Evolutionary conservation across 192 early-diverging fungal species (phyloP).

Genomic region (Mortierella antarctica): DNA sequence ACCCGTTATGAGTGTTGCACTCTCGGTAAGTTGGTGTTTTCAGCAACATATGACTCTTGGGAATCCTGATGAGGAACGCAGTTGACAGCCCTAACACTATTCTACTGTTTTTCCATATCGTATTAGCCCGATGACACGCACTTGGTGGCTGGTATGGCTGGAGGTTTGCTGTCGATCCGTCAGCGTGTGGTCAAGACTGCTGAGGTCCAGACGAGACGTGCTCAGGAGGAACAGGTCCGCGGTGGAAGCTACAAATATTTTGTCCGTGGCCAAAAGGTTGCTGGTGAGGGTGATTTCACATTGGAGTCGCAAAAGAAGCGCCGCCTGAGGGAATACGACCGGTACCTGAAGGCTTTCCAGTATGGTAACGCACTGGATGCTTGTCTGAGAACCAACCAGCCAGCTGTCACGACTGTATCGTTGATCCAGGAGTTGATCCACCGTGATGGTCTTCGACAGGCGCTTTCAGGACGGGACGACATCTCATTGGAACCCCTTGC

Average conservation of each 20-base stretch:
- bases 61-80: neutral
- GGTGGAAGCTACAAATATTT: slow-evolving; percentile 81
- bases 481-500: slow-evolving; percentile 84
- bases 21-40: slow-evolving; percentile 70
- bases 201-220: slow-evolving; percentile 64
- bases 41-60: neutral
- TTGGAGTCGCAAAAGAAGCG: slow-evolving; percentile 75
- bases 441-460: slow-evolving; percentile 80
- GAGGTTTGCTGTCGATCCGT: slow-evolving; percentile 87
- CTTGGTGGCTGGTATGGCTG: slow-evolving; percentile 92
- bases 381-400: slow-evolving; percentile 71
- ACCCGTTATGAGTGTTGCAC: slow-evolving; percentile 89
- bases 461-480: slow-evolving; percentile 91
- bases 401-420: slow-evolving; percentile 73
- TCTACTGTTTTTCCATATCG: neutral
- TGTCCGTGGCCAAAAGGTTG: slow-evolving; percentile 65
- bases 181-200: slow-evolving; percentile 82
- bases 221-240: slow-evolving; percentile 58
- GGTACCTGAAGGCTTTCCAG: slow-evolving; percentile 84
- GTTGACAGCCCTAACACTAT: neutral
- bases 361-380: slow-evolving; percentile 92
- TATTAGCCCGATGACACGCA: slow-evolving; percentile 84
- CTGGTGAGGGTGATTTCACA: slow-evolving; percentile 73
- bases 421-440: slow-evolving; percentile 92
- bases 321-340: slow-evolving; percentile 83